A percentile compares a stretch with the other conserved stretches of the same genome.
Evolutionary conservation across 106 monocot genomes (phyloP).

Genomic region (Gastrodia elata): DNA sequence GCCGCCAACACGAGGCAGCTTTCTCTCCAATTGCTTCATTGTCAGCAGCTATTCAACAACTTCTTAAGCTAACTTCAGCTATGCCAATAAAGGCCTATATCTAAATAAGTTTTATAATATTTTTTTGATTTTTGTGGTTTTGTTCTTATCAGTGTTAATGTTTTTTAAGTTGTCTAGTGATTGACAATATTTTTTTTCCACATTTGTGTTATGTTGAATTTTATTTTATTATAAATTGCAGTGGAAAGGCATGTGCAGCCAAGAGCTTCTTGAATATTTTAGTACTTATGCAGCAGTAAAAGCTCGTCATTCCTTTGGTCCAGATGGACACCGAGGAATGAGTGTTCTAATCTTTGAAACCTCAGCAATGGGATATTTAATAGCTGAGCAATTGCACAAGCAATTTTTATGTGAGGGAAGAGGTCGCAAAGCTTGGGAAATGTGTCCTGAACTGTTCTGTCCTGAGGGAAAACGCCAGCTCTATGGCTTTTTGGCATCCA

Average conservation of each 20-base stretch:
- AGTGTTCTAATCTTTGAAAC: slow-evolving; percentile 53
- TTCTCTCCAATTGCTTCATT: too few relatives aligned
- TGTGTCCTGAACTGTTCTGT: slow-evolving; percentile 18
- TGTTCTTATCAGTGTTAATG: not conserved
- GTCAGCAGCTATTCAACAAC: too few relatives aligned
- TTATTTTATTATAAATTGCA: slow-evolving; percentile 10
- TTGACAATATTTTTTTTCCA: not conserved
- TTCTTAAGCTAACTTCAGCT: too few relatives aligned
- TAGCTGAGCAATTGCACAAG: slow-evolving; percentile 53
- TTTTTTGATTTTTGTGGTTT: not conserved
- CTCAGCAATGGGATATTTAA: slow-evolving; percentile 36
- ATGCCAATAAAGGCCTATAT: too few relatives aligned
- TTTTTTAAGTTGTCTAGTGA: not conserved
- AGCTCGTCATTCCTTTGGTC: slow-evolving; percentile 91
- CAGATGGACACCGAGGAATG: slow-evolving; percentile 79
- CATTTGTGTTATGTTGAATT: not conserved
- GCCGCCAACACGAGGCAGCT: too few relatives aligned
- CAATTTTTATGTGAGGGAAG: slow-evolving; percentile 40
- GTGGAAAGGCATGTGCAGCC: slow-evolving; percentile 93
- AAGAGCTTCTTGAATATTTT: slow-evolving; percentile 91
- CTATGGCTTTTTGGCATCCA: slow-evolving; percentile 51
- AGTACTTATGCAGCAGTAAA: slow-evolving; percentile 41
- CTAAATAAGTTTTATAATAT: too few relatives aligned
- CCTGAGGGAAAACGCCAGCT: slow-evolving; percentile 46
- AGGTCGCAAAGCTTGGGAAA: slow-evolving; percentile 49